Percentiles rank a stretch among this genome's conserved stretches.
phyloP scores from a whole-genome alignment of 768 basidiomycete species.

The Rickenella mellea region DNA sequence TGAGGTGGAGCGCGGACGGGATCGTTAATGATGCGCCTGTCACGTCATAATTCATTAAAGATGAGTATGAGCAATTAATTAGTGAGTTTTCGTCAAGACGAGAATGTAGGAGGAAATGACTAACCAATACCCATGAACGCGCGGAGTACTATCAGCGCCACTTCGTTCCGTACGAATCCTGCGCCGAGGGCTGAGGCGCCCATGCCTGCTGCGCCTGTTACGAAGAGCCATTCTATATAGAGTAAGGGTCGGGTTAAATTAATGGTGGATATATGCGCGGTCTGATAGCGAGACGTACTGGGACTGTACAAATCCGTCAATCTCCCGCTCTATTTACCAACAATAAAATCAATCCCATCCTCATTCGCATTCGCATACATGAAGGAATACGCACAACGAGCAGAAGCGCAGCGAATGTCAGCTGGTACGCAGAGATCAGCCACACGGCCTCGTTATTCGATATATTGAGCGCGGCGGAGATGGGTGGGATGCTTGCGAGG shows the following conservation, averaged over 20 bases:
- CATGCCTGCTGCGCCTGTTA: slow-evolving; percentile 25
- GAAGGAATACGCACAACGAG: slow-evolving; percentile 19
- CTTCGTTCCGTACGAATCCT: slow-evolving; percentile 39
- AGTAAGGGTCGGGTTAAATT: no score
- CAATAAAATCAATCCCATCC: not conserved
- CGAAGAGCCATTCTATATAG: no score
- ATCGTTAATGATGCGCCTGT: slow-evolving; percentile 41
- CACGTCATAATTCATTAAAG: no score
- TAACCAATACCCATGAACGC: slow-evolving; percentile 40
- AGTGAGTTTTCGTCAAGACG: no score
- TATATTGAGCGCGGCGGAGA: slow-evolving; percentile 16
- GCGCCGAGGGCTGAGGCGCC: slow-evolving; percentile 33
- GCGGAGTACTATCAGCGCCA: slow-evolving; percentile 40
- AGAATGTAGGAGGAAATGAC: no score
- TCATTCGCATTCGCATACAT: no score
- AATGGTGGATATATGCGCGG: no score
- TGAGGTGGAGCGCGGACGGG: slow-evolving; percentile 39
- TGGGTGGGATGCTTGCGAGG: slow-evolving; percentile 20
- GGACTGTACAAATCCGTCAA: slow-evolving; percentile 24
- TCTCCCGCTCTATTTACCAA: slow-evolving; percentile 18
- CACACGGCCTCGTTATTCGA: slow-evolving; percentile 18
- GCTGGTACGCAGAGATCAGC: slow-evolving; percentile 26
- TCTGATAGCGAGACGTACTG: slow-evolving; percentile 17
- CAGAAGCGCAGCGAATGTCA: slow-evolving; percentile 25
- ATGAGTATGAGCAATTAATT: no score